A percentile compares a stretch with the other conserved stretches of the same genome.
These are phyloP conservation scores for Beauveria australis DNA, from an alignment of 2,329 filamentous ascomycete species.

Conservation along the genomic window DNA sequence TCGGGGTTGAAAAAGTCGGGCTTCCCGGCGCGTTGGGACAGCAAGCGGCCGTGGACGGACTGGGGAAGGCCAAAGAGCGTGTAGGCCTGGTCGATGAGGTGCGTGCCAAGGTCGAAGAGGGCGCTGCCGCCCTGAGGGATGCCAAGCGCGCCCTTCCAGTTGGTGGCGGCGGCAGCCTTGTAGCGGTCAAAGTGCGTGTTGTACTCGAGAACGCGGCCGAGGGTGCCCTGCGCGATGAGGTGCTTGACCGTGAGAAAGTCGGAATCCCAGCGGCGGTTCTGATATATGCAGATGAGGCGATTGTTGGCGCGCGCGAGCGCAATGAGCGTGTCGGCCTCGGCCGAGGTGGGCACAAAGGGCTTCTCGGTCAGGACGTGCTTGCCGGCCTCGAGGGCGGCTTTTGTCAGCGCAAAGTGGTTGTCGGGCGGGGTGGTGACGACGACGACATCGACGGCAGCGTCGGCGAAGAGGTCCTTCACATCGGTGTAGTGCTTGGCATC, in stretches of 20 bases:
- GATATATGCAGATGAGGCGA: conserved; percentile 58
- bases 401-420: conserved; percentile 59
- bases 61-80: conserved; percentile 61
- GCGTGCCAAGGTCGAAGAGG: conserved; percentile 67
- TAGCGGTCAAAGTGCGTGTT: conserved; percentile 76
- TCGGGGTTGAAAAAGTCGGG: conserved; percentile 45
- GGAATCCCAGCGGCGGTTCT: conserved; percentile 70
- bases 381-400: conserved; percentile 56
- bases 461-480: conserved; percentile 54
- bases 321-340: conserved; percentile 58
- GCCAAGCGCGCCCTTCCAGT: conserved; percentile 58
- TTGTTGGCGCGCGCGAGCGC: conserved; percentile 42
- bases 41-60: conserved; percentile 58
- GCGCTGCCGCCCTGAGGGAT: conserved; percentile 56
- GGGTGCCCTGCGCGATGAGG: conserved; percentile 47
- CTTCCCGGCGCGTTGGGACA: conserved; percentile 49
- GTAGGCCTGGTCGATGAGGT: conserved; percentile 69
- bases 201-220: conserved; percentile 70
- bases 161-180: conserved; percentile 47
- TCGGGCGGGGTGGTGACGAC: conserved; percentile 65
- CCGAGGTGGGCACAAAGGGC: conserved; percentile 66
- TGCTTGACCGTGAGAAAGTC: conserved; percentile 65
- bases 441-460: conserved; percentile 59
- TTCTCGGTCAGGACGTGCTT: conserved; percentile 80
- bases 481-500: conserved; percentile 55